phyloP scores from a whole-genome alignment of 1,139 yeast genomes.

The Hansenula sp. region DNA sequence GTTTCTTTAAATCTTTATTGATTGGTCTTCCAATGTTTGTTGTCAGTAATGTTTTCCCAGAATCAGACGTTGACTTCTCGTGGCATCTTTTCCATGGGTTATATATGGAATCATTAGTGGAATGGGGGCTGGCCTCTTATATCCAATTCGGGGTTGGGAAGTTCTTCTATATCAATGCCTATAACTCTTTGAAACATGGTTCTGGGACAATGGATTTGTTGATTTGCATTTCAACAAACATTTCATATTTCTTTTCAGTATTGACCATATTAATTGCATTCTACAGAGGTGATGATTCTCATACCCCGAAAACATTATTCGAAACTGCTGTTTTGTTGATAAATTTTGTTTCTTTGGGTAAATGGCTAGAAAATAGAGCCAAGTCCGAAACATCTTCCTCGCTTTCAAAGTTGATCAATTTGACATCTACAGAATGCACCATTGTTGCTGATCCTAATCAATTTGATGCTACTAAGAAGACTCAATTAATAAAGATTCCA shows the following conservation, averaged over 20 bases:
- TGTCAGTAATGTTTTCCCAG: conserved; percentile 45
- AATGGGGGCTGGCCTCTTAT: conserved; percentile 57
- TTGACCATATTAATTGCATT: conserved; percentile 47
- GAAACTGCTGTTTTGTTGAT: conserved; percentile 87
- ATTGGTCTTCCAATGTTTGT: conserved; percentile 65
- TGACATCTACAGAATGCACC: conserved; percentile 76
- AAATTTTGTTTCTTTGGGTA: conserved; percentile 81
- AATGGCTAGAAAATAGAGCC: conserved; percentile 87
- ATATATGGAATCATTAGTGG: conserved; percentile 52
- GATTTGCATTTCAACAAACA: conserved; percentile 77
- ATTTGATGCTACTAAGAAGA: conserved; percentile 11
- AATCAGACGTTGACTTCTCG: conserved; percentile 25
- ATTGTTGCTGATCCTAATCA: conserved; percentile 39
- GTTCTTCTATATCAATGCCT: conserved; percentile 62
- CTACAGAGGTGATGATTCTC: conserved; percentile 23
- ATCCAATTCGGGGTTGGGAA: conserved; percentile 63
- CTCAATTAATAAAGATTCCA: conserved; percentile 36
- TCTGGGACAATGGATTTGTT: conserved; percentile 96
- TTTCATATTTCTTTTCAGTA: conserved; percentile 73
- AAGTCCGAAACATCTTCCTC: conserved; percentile 94
- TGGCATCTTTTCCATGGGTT: conserved; percentile 45
- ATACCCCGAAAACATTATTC: conserved; percentile 71
- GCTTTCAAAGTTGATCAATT: conserved; percentile 69
- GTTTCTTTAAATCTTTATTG: conserved; percentile 45
- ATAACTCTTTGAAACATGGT: conserved; percentile 60